Percentiles rank a stretch among this genome's conserved stretches.
Evolutionary conservation across 441 rosid species (phyloP).

Genomic region (Lepidium campestre): DNA sequence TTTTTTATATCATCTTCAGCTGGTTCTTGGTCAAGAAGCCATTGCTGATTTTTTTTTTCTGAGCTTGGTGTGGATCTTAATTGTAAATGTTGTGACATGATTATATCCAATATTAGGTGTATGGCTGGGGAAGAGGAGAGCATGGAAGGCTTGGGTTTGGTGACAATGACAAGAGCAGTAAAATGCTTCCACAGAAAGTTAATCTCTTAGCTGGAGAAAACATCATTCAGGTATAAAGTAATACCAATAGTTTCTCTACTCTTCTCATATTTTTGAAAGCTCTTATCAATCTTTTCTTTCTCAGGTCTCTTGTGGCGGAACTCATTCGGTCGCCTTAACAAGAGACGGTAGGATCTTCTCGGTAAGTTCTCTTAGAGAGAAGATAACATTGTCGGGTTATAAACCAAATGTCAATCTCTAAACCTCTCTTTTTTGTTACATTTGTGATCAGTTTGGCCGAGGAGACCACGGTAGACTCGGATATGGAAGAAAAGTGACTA

Average conservation of each 20-base stretch:
- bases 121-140: conserved; percentile 99
- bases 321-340: conserved; percentile 97
- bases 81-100: background rate
- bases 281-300: conserved; percentile 12
- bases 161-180: conserved; percentile 96
- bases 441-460: conserved; percentile 70
- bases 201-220: conserved; percentile 74
- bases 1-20: background rate
- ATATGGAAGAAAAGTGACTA: conserved; percentile 77
- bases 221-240: conserved; percentile 64
- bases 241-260: background rate
- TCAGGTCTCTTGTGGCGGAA: conserved; percentile 97
- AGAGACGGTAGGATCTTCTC: conserved; percentile 80
- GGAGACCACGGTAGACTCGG: conserved; percentile 99
- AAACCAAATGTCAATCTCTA: background rate
- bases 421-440: conserved; percentile 6
- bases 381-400: background rate
- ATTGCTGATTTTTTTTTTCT: background rate
- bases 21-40: background rate
- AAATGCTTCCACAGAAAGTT: conserved; percentile 95
- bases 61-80: conserved; percentile 14
- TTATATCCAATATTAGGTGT: conserved; percentile 49
- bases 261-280: background rate
- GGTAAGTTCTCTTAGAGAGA: conserved; percentile 42
- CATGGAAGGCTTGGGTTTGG: conserved; percentile 98